Conservation (phyloP, 2,329 filamentous ascomycete genomes). For the Curvularia spicifera region DNA sequence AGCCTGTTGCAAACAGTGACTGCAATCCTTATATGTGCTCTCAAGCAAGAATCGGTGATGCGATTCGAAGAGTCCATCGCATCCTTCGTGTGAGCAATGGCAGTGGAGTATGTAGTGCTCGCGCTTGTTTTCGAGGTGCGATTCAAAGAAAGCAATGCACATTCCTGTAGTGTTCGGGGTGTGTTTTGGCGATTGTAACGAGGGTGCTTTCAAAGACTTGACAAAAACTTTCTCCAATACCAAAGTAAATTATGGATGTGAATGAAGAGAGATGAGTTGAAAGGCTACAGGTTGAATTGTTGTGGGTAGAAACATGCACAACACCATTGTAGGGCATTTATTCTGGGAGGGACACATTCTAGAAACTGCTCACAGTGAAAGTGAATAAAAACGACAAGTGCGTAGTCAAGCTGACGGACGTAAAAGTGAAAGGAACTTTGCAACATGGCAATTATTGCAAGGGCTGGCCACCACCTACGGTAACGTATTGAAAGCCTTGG, state of each 20-base stretch:
- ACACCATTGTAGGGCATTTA: background rate
- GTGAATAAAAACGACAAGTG: background rate
- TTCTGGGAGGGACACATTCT: background rate
- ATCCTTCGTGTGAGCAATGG: constrained; percentile 13
- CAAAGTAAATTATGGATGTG: background rate
- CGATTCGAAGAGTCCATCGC: constrained; percentile 1
- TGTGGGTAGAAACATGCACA: background rate
- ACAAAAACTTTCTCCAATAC: background rate
- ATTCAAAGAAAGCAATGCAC: constrained; percentile 19
- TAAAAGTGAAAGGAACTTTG: background rate
- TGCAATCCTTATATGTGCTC: background rate
- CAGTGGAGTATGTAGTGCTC: background rate
- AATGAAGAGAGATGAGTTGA: background rate
- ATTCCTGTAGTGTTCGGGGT: background rate
- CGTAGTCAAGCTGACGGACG: too few relatives aligned
- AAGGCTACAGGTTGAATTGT: background rate
- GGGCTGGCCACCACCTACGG: too few relatives aligned
- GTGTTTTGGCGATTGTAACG: background rate
- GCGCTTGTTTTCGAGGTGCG: constrained; percentile 1
- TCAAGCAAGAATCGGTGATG: constrained; percentile 11
- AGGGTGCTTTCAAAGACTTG: background rate
- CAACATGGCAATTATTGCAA: too few relatives aligned
- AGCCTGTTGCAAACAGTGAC: background rate
- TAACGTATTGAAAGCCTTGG: too few relatives aligned
- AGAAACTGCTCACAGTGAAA: background rate